Evolutionary conservation across 73 alveolate species (phyloP), one percentile per base, ranked within the genome.

Genomic region (Paramecium tetraurelia): DNA sequence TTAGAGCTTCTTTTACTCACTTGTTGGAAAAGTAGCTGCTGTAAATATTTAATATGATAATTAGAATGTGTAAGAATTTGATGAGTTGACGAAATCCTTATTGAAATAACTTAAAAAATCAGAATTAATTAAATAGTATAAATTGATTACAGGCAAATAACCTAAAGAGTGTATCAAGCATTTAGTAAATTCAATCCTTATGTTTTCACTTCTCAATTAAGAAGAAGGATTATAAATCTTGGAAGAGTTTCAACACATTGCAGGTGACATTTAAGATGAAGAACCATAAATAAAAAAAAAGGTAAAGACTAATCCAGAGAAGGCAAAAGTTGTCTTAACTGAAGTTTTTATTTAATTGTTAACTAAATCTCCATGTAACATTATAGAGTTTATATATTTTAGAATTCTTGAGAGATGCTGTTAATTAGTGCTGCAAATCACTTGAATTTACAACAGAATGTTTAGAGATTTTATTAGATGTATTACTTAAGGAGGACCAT

Each of bases 281-380:
- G 90, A 80, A 24, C 90, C 90, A 21, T 5, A 80, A 80, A 29
- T 80, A 4, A 41, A 80, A 35, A 80, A 80, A 44, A 80, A 80
- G 21, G 90, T 46, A 7, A 80, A 80, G 57, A 46, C 70, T 11
- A 80, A 80, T 80, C 46, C 46, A 43, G 72, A 80, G 38, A 44
- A 80, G 7, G 75, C 77, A 18, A 80, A 80, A 44, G 57, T 24
- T 6, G 90, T 80, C 8, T 44, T 80, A 46, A 80, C 46, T 5
- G 90, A 80, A 44, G 57, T 80, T 1, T 80, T 80, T 48, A 46
- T 80, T 8, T 48, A 80, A 80, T 22, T 80, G 33, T 80, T 80
- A 46, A 80, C 90, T 44, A 80, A 80, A 80, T 80, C 90, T n/a
- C 90, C 90, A 80, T 44, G 90, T 80, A 80, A 43, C 6, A 80